phyloP scores from a whole-genome alignment of 495 filamentous ascomycete species.

The Hypoxylon crocopeplum region DNA sequence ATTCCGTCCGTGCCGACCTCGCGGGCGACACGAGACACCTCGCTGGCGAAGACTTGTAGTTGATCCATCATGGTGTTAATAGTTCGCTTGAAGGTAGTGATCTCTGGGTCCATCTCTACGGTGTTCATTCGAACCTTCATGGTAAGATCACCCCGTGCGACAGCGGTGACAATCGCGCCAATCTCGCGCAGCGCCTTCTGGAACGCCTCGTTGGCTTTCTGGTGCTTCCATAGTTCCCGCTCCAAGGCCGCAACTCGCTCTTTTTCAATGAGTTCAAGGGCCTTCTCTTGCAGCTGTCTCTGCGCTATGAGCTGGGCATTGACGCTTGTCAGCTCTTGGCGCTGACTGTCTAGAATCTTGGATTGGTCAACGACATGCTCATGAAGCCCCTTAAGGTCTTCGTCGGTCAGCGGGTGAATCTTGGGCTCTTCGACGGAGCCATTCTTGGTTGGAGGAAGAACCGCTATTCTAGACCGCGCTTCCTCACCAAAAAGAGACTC shows the following conservation, averaged over 20 bases:
- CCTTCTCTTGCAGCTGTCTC: constrained; percentile 68
- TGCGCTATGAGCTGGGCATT: constrained; percentile 72
- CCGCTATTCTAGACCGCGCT: constrained; percentile 31
- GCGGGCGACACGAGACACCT: constrained; percentile 94
- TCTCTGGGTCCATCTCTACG: constrained; percentile 98
- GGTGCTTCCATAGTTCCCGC: constrained; percentile 92
- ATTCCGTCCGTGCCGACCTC: constrained; percentile 98
- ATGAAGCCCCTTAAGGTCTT: constrained; percentile 72
- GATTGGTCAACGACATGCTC: constrained; percentile 82
- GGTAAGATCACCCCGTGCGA: constrained; percentile 93
- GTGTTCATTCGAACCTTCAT: constrained; percentile 98
- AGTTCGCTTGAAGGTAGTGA: constrained; percentile 97
- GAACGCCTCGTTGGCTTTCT: constrained; percentile 98
- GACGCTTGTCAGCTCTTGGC: constrained; percentile 71
- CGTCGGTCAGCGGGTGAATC: constrained; percentile 62
- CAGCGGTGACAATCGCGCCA: constrained; percentile 93
- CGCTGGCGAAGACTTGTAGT: constrained; percentile 94
- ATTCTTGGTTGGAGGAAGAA: constrained; percentile 41
- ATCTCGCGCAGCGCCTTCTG: constrained; percentile 97
- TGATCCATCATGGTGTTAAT: constrained; percentile 99
- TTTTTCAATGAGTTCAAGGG: constrained; percentile 60
- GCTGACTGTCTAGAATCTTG: constrained; percentile 76
- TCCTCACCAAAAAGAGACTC: constrained; percentile 62
- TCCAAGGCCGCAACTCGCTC: constrained; percentile 69
- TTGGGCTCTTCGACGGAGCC: constrained; percentile 40